Evolutionary conservation across 2,329 filamentous ascomycete genomes (phyloP).

Genomic region (Fusarium kyushuense): DNA sequence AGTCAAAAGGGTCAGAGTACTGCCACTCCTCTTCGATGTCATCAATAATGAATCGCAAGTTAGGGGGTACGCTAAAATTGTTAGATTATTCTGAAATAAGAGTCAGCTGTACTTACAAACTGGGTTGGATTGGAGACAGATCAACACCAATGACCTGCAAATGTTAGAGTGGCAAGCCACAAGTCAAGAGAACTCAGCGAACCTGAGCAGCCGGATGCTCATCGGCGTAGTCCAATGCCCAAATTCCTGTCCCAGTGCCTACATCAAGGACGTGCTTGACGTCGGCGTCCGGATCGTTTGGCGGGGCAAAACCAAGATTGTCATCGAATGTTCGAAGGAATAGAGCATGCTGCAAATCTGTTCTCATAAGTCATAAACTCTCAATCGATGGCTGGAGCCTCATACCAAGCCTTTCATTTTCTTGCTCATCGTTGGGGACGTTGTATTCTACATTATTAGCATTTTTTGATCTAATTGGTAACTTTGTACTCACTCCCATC

Average conservation of each 20-base stretch:
- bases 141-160: background rate
- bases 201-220: conserved; percentile 22
- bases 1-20: background rate
- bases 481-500: conserved; percentile 16
- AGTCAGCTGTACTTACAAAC: background rate
- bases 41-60: background rate
- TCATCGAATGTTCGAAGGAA: conserved; percentile 26
- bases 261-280: conserved; percentile 23
- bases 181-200: rapidly evolving
- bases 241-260: conserved; percentile 28
- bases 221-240: conserved; percentile 26
- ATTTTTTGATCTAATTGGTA: rapidly evolving
- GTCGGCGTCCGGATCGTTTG: background rate
- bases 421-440: conserved; percentile 25
- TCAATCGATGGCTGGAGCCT: rapidly evolving
- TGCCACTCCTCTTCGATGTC: conserved; percentile 7
- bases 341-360: conserved; percentile 26
- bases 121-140: conserved; percentile 14
- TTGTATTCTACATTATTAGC: conserved; percentile 16
- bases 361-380: background rate
- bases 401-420: conserved; percentile 32
- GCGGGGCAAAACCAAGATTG: conserved; percentile 10
- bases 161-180: rapidly evolving
- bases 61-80: background rate
- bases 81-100: rapidly evolving